Base-by-base conservation (phyloP, 1,284 basidiomycete species). In the Leccinum angustisporum region DNA sequence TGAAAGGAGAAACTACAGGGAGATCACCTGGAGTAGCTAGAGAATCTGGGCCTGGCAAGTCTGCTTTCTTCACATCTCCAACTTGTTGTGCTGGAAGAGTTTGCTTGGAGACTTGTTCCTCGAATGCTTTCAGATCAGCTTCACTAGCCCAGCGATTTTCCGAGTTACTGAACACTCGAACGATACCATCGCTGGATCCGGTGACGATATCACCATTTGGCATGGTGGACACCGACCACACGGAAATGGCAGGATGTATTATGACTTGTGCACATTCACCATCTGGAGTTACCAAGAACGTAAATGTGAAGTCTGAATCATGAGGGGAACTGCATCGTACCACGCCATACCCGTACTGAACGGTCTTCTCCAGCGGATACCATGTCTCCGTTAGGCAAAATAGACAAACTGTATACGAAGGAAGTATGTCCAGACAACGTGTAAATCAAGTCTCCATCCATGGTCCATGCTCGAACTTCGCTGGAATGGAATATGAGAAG, bases 391-490 rank as follows among this genome's bases (percentile, higher is more conserved):
- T 81, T 84, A 0, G 90, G 89, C n/a, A 98, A 81, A 14, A 91
- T 83, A 0, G 91, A 85, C 9, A 99, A 76, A 54, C 91, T 90
- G 78, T 99, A 99, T 21, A 99, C 94, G 75, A 98, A 99, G 27
- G 95, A 97, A 1, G 95, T 97, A 75, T 98, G 97, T 0, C 95
- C 97, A 2, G 91, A 90, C 18, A 99, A 79, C 0, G 88, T 87
- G 71, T 89, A 86, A 25, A 95, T 79, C 33, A 86, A 75, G 64
- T 92, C 88, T 33, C 95, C 92, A 52, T 85, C 88, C 54, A 95
- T 81, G 11, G 91, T 90, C 91, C 95, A 98, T n/a, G 97, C 86
- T 55, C 90, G 91, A 67, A 98, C 90, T 74, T 94, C 88, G 65
- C 94, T 95, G 40, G 48, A 58, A 58, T 51, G 48, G 57, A 65